phyloP scores from a whole-genome alignment of 176 grass and related monocot genomes.

The Bolboschoenus planiculmis region DNA sequence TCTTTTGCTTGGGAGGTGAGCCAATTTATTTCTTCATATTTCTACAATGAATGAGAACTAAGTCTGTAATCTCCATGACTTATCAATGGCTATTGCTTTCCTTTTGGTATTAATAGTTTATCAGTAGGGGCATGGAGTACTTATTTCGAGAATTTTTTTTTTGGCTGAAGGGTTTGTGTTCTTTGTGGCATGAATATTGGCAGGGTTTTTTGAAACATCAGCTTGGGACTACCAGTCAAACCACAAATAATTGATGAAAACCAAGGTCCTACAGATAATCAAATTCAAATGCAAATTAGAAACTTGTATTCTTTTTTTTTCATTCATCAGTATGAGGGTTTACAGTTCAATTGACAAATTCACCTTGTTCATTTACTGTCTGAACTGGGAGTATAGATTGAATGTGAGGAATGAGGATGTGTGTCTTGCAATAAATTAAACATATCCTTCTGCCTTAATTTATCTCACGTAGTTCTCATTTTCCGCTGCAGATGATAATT shows the following conservation, averaged over 20 bases:
- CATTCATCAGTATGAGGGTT: not conserved
- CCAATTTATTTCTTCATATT: not conserved
- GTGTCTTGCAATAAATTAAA: not conserved
- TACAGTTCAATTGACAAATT: not conserved
- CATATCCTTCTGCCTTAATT: not conserved
- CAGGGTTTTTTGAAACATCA: not conserved
- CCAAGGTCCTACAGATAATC: not conserved
- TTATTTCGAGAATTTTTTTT: not conserved
- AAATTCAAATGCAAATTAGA: not conserved
- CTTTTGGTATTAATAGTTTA: not conserved
- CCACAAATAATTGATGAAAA: not conserved
- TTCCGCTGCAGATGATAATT: conserved; percentile 23
- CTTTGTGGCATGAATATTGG: not conserved
- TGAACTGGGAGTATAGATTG: not conserved
- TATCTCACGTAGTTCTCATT: not conserved
- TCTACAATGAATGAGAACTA: not conserved
- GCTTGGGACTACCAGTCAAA: not conserved
- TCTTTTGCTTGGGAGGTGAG: conserved; percentile 13
- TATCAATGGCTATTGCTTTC: not conserved
- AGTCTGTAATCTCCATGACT: not conserved
- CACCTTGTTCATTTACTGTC: not conserved
- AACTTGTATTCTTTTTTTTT: not conserved
- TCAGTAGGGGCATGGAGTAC: not conserved
- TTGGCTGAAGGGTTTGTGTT: not conserved
- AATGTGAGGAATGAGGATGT: too few relatives aligned